These are phyloP conservation scores for Colletotrichum higginsianum DNA, from an alignment of 2,329 filamentous ascomycete genomes.

Conservation along the genomic window DNA sequence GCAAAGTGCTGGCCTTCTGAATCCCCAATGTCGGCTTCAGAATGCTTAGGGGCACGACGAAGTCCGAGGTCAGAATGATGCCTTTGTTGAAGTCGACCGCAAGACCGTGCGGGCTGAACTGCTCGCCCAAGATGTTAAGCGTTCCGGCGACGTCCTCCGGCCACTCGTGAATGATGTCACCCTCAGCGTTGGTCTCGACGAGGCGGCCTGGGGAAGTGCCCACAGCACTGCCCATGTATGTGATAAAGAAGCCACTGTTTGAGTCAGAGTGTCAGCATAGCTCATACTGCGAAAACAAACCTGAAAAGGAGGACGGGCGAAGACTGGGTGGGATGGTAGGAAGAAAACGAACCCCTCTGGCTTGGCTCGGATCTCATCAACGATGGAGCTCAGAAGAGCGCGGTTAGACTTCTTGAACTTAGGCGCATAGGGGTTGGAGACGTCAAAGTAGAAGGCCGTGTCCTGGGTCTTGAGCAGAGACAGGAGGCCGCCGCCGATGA, in stretches of 20 bases:
- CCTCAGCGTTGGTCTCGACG: constrained; percentile 71
- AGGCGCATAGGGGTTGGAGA: constrained; percentile 70
- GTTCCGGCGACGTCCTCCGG: constrained; percentile 68
- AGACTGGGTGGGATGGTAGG: background rate
- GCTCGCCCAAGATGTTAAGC: constrained; percentile 71
- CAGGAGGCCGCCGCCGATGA: constrained; percentile 71
- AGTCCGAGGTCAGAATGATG: constrained; percentile 74
- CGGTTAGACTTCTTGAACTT: constrained; percentile 73
- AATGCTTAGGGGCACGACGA: constrained; percentile 73
- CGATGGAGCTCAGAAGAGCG: constrained; percentile 71
- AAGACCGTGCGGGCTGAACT: constrained; percentile 75
- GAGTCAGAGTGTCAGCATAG: background rate
- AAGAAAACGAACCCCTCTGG: constrained; percentile 64
- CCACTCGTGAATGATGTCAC: constrained; percentile 75
- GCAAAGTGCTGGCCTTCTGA: constrained; percentile 68
- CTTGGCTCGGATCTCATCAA: constrained; percentile 75
- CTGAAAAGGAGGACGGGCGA: background rate
- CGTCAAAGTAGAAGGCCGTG: constrained; percentile 75
- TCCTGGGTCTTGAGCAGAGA: constrained; percentile 74
- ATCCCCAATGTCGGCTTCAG: constrained; percentile 72
- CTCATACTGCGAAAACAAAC: background rate
- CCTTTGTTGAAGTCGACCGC: constrained; percentile 70
- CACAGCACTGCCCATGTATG: constrained; percentile 72
- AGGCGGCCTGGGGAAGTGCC: constrained; percentile 72
- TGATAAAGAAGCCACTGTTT: constrained; percentile 70